Conservation (phyloP, 163 green algal genomes). For the Scenedesmus sp. region DNA sequence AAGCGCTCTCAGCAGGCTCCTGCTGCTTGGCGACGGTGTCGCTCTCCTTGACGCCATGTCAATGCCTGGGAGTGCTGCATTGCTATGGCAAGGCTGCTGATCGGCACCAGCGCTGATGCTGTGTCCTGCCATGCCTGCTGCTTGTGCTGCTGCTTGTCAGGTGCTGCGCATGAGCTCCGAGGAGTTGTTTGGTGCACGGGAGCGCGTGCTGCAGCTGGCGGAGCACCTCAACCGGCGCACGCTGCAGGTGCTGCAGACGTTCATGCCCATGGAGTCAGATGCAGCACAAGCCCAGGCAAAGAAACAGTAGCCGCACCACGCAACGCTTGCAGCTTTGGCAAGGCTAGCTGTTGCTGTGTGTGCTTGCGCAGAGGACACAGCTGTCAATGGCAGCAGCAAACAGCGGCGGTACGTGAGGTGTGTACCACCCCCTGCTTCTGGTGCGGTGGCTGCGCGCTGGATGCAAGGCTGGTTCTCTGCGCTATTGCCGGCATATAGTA, state of each 20-base stretch:
- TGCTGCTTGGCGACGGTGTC: not conserved
- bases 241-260: conserved; percentile 36
- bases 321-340: not conserved
- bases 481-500: no score
- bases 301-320: not conserved
- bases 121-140: not conserved
- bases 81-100: not conserved
- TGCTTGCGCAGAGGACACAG: not conserved
- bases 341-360: not conserved
- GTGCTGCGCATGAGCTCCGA: conserved; percentile 25
- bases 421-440: no score
- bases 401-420: no score
- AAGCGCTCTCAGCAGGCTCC: not conserved
- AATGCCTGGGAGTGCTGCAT: not conserved
- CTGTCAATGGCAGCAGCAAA: no score
- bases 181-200: conserved; percentile 16
- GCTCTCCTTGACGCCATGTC: not conserved
- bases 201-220: conserved; percentile 20
- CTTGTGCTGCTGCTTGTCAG: not conserved
- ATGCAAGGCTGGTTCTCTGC: no score
- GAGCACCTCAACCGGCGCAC: conserved; percentile 39
- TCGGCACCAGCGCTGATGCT: not conserved
- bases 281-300: not conserved
- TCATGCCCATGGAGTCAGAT: conserved; percentile 33
- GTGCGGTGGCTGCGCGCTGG: no score